phyloP scores from a whole-genome alignment of 108 stramenopile genomes.

The Thalassiosira profunda region DNA sequence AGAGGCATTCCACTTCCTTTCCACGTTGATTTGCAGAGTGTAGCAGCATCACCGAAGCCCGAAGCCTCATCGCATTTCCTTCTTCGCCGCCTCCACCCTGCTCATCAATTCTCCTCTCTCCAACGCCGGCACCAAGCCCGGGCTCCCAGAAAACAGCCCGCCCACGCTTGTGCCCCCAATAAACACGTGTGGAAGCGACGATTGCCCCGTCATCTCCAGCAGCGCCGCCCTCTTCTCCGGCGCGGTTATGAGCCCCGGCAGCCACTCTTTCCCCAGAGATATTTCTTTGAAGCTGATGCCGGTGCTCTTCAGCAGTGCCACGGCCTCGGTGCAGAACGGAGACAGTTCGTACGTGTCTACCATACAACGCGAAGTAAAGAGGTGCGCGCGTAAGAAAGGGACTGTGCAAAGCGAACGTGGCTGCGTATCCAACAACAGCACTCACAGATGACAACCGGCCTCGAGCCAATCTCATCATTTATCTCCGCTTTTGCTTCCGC shows the following conservation, averaged over 20 bases:
- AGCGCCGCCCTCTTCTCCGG: conserved; percentile 66
- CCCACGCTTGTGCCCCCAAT: conserved; percentile 65
- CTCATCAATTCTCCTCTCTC: conserved; percentile 43
- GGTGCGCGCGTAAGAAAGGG: not conserved
- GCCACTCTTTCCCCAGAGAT: conserved; percentile 74
- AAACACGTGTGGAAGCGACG: conserved; percentile 73
- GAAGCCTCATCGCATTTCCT: too few relatives aligned
- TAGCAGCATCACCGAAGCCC: too few relatives aligned
- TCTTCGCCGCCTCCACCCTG: conserved; percentile 27
- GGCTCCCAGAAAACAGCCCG: conserved; percentile 73
- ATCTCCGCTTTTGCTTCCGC: conserved; percentile 57
- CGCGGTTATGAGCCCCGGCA: conserved; percentile 62
- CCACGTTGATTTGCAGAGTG: too few relatives aligned
- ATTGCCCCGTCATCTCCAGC: conserved; percentile 70
- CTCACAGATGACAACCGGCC: conserved; percentile 67
- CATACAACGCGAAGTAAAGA: too few relatives aligned
- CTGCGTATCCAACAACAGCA: too few relatives aligned
- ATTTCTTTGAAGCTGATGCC: conserved; percentile 56
- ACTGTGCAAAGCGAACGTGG: not conserved
- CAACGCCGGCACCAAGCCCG: conserved; percentile 64
- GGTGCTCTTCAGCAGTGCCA: conserved; percentile 50
- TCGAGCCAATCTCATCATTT: conserved; percentile 35
- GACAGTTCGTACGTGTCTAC: conserved; percentile 74
- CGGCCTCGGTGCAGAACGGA: conserved; percentile 74
- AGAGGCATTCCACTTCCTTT: too few relatives aligned